These are phyloP conservation scores for Capniomyces stellatus DNA, from an alignment of 371 early-diverging fungal genomes.

Conservation along the genomic window DNA sequence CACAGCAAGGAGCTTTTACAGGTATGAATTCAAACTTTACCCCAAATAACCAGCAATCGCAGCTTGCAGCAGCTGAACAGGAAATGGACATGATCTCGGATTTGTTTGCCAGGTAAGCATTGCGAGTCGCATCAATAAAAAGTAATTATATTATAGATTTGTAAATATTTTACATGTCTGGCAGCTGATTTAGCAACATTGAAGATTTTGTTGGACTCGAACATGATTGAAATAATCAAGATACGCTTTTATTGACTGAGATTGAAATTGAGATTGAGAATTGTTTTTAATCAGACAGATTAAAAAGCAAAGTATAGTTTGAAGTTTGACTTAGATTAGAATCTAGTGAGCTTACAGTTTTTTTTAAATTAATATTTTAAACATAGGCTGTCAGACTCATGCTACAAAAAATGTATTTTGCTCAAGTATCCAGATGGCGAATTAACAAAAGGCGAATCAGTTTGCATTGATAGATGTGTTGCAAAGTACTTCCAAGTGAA, in stretches of 20 bases:
- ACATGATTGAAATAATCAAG: too few species aligned
- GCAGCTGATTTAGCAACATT: too few species aligned
- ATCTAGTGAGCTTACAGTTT: too few species aligned
- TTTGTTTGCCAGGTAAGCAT: constrained; percentile 49
- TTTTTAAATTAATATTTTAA: background rate
- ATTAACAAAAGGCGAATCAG: constrained; percentile 87
- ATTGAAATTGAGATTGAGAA: too few species aligned
- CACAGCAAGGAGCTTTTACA: background rate
- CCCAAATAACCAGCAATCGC: constrained; percentile 17
- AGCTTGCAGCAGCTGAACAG: constrained; percentile 66
- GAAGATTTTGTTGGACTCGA: too few species aligned
- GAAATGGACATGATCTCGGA: constrained; percentile 71
- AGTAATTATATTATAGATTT: too few species aligned
- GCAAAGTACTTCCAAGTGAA: constrained; percentile 67
- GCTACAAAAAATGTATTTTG: constrained; percentile 79
- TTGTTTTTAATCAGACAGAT: too few species aligned
- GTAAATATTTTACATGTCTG: too few species aligned
- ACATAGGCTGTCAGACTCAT: constrained; percentile 54
- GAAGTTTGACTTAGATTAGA: too few species aligned
- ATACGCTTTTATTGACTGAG: too few species aligned
- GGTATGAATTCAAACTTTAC: constrained; percentile 2
- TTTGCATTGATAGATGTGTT: constrained; percentile 87
- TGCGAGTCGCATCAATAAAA: background rate
- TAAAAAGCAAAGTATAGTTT: too few species aligned
- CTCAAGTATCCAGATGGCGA: constrained; percentile 66